Base-by-base conservation (phyloP, 306 rosid species). In the Dryas drummondii region DNA sequence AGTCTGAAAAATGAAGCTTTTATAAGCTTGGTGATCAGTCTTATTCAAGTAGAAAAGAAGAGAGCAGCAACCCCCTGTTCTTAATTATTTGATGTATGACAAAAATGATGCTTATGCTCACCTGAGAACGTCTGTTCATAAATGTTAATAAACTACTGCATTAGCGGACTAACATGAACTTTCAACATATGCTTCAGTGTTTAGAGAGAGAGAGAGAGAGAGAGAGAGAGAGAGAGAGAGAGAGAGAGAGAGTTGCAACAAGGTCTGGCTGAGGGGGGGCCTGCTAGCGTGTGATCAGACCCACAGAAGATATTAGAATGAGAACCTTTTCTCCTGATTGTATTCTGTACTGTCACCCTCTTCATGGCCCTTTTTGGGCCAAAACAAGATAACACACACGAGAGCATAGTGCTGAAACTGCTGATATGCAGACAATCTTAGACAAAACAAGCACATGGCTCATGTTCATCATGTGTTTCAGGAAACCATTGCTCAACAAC, bases 261-360 rank as follows among this genome's bases (percentile, higher is more conserved):
- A 8, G 17, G 32, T 42, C 32, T 64, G 69, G 14, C 15, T n/a
- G 51, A 70, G 42, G 62, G 63, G 63, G 37, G 75, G 10, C 17
- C 75, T n/a, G 55, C 27, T 55, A 57, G 66, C 17, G 22, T 54
- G 75, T 45, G 27, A 57, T 26, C 66, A 57, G 66, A 13, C 27
- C 76, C 76, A 57, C 66, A 14, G 2, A 44, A 64, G 37, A 57
- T 55, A 72, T 57, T 45, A 22, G 19, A 13, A 19, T 4, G 10
- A 1, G 76, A 72, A 57, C 45, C 32, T 57, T 5, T 9, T 44
- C 51, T 46, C 51, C 46, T 6, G 65, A 42, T 55, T 44, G 42
- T 22, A 47, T 15, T 56, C 9, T 71, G 45, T 7, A 71, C 54
- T 13, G 75, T 45, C 66, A 57, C 55, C 48, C 22, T 72, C 66